A percentile compares a stretch with the other conserved stretches of the same genome.
phyloP scores from a whole-genome alignment of 805 yeast genomes.

The Candida maris region DNA sequence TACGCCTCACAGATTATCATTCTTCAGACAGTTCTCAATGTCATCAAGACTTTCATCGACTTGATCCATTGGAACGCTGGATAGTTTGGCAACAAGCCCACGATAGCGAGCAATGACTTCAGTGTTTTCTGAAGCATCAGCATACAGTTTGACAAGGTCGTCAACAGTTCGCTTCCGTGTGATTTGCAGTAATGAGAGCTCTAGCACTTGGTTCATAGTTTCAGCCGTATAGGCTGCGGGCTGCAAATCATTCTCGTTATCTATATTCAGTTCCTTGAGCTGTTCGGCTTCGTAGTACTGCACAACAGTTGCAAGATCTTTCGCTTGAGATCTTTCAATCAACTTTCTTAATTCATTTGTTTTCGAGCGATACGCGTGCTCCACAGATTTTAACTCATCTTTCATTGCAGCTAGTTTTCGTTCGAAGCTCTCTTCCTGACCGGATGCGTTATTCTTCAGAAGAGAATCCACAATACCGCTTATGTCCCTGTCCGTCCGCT shows the following conservation, averaged over 20 bases:
- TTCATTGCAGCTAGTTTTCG: slow-evolving; percentile 10
- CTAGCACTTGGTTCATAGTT: slow-evolving; percentile 30
- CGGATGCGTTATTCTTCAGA: slow-evolving; percentile 12
- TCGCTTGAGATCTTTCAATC: slow-evolving; percentile 43
- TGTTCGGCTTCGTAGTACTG: slow-evolving; percentile 33
- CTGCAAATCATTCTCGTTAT: slow-evolving; percentile 16
- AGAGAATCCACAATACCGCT: slow-evolving; percentile 35
- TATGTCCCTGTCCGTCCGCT: slow-evolving; percentile 28
- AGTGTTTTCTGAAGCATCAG: slow-evolving; percentile 42
- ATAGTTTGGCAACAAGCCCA: slow-evolving; percentile 62
- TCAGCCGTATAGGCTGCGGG: slow-evolving; percentile 24
- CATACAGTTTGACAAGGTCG: slow-evolving; percentile 34
- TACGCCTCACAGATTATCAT: slow-evolving; percentile 16
- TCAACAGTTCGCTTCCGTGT: slow-evolving; percentile 52
- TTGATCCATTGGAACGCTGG: slow-evolving; percentile 63
- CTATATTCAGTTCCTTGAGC: slow-evolving; percentile 13
- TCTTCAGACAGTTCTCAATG: slow-evolving; percentile 36
- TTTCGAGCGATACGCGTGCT: slow-evolving; percentile 19
- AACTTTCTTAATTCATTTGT: slow-evolving; percentile 21
- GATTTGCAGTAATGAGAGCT: slow-evolving; percentile 51
- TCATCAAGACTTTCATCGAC: slow-evolving; percentile 67
- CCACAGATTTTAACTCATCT: slow-evolving; percentile 14
- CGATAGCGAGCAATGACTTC: slow-evolving; percentile 63
- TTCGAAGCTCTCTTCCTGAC: slow-evolving; percentile 26
- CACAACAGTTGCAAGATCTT: slow-evolving; percentile 41